Evolutionary conservation across 345 rosid genomes (phyloP).

Genomic region (Barbarea vulgaris): DNA sequence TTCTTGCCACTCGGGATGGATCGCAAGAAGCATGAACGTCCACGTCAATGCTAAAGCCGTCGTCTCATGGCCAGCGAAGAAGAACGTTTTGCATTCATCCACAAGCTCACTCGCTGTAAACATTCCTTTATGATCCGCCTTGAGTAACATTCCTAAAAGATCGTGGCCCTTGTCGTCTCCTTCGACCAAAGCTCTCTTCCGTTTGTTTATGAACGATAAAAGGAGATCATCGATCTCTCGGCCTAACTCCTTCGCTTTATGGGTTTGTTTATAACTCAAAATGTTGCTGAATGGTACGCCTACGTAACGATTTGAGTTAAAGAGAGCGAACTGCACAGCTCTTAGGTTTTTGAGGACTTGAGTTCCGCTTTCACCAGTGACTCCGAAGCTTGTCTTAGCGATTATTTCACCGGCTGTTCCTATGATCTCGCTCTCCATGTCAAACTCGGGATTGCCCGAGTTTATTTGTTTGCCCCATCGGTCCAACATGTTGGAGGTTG

Average conservation of each 20-base stretch:
- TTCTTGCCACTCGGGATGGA: conserved; percentile 78
- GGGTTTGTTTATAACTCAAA: conserved; percentile 53
- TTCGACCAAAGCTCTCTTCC: conserved; percentile 38
- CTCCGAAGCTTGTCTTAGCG: conserved; percentile 86
- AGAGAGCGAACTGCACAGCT: conserved; percentile 71
- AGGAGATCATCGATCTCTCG: conserved; percentile 74
- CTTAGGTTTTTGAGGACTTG: conserved; percentile 66
- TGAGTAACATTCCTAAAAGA: conserved; percentile 64
- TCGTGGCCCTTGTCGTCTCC: conserved; percentile 39
- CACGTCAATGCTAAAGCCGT: conserved; percentile 85
- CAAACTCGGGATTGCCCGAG: conserved; percentile 57
- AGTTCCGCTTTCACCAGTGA: conserved; percentile 55
- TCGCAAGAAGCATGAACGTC: conserved; percentile 83
- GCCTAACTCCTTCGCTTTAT: conserved; percentile 61
- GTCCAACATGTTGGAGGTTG: conserved; percentile 69
- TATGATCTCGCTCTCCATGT: conserved; percentile 70
- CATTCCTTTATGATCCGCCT: conserved; percentile 41
- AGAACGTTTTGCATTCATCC: conserved; percentile 95
- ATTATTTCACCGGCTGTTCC: conserved; percentile 82
- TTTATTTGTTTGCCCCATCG: conserved; percentile 56
- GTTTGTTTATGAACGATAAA: conserved; percentile 52
- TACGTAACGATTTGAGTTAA: conserved; percentile 75
- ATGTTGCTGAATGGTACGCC: conserved; percentile 78
- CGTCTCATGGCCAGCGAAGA: conserved; percentile 94
- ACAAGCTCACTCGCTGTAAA: conserved; percentile 65